Percentiles rank a stretch among this genome's conserved stretches.
These are phyloP conservation scores for Lactarius quietus DNA, from an alignment of 768 basidiomycete genomes.

Conservation along the genomic window DNA sequence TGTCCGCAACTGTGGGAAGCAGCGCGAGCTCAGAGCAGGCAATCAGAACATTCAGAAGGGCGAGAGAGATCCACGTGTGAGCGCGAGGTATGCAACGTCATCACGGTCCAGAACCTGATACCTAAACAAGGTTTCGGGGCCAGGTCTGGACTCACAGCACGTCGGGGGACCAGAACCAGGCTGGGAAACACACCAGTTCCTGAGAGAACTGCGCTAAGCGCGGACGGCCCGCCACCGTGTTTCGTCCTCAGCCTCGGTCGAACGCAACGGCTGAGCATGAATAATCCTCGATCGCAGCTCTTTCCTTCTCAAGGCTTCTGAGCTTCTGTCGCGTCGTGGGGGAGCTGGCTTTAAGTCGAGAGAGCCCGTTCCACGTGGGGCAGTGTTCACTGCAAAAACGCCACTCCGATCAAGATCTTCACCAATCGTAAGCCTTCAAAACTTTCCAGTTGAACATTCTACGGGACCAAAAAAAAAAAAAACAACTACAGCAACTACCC, in stretches of 20 bases:
- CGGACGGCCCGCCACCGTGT: too few species aligned
- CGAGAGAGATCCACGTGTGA: not conserved
- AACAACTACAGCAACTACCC: not conserved
- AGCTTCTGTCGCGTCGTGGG: too few species aligned
- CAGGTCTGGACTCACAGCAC: not conserved
- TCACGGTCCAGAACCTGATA: not conserved
- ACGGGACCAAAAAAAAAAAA: not conserved
- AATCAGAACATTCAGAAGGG: not conserved
- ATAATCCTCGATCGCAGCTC: too few species aligned
- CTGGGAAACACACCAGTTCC: not conserved
- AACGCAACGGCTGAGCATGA: too few species aligned
- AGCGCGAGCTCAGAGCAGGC: not conserved
- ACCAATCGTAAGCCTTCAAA: too few species aligned
- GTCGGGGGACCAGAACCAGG: not conserved
- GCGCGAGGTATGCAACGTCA: not conserved
- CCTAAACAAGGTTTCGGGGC: not conserved
- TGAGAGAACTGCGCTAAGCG: not conserved
- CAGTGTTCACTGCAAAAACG: too few species aligned
- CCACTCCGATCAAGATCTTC: too few species aligned
- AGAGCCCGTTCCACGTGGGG: too few species aligned
- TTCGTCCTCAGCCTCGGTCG: not conserved
- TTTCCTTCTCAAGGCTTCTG: too few species aligned
- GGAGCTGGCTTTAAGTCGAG: too few species aligned
- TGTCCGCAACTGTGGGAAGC: not conserved
- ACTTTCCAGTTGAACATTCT: not conserved